Percentiles rank a stretch among this genome's conserved stretches.
Conservation (phyloP, 2,329 filamentous ascomycete genomes). For the Niveomyces coronatus region DNA sequence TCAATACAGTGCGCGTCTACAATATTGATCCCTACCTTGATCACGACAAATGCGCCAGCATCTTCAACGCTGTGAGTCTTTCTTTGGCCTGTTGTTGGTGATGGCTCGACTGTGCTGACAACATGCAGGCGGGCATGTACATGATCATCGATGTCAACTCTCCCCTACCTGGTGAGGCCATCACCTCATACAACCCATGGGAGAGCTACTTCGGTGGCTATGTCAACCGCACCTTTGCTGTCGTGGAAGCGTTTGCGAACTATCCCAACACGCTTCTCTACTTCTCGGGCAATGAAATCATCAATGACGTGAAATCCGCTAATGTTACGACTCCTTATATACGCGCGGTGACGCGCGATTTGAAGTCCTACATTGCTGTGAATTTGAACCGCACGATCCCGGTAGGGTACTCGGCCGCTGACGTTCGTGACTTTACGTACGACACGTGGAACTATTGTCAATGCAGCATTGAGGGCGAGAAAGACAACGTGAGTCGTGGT, state of each 20-base stretch:
- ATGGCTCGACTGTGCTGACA: neutral
- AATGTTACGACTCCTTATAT: slow-evolving; percentile 57
- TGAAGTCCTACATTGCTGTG: slow-evolving; percentile 71
- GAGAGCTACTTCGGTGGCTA: slow-evolving; percentile 49
- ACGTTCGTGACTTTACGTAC: slow-evolving; percentile 61
- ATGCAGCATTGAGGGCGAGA: slow-evolving; percentile 46
- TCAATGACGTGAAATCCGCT: slow-evolving; percentile 53
- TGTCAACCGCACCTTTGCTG: slow-evolving; percentile 55
- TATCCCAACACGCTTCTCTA: slow-evolving; percentile 61
- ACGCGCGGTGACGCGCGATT: slow-evolving; percentile 64
- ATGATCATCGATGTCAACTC: slow-evolving; percentile 62
- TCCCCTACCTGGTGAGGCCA: slow-evolving; percentile 46
- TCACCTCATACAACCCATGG: slow-evolving; percentile 46
- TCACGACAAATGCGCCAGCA: slow-evolving; percentile 56
- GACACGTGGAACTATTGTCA: slow-evolving; percentile 70
- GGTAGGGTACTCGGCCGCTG: slow-evolving; percentile 72
- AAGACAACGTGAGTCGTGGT: slow-evolving; percentile 50
- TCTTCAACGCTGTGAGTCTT: slow-evolving; percentile 48
- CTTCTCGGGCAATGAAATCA: slow-evolving; percentile 73
- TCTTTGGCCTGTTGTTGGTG: too few species aligned
- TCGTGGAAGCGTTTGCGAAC: slow-evolving; percentile 56
- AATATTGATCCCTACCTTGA: slow-evolving; percentile 56
- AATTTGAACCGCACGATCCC: slow-evolving; percentile 59
- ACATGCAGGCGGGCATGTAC: slow-evolving; percentile 49
- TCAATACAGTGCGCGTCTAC: slow-evolving; percentile 62